A percentile compares a stretch with the other conserved stretches of the same genome.
phyloP scores from a whole-genome alignment of 2,329 filamentous ascomycete genomes.

The Chaetomiaceae sp. region DNA sequence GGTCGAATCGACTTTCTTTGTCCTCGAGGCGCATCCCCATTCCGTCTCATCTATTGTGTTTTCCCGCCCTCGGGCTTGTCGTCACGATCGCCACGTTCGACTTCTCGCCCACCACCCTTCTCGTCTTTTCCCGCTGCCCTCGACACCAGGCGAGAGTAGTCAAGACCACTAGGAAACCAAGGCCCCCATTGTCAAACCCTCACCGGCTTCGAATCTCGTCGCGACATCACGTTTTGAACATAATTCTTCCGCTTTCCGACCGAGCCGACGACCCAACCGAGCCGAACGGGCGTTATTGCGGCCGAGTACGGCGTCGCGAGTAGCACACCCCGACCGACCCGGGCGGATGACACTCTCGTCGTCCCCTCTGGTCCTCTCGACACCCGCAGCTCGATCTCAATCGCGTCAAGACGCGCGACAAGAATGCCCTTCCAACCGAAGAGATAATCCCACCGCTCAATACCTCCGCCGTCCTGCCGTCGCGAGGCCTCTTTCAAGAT shows the following conservation, averaged over 20 bases:
- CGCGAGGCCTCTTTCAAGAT: constrained; percentile 47
- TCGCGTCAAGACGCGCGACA: constrained; percentile 44
- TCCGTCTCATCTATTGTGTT: constrained; percentile 24
- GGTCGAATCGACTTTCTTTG: constrained; percentile 28
- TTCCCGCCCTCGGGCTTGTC: constrained; percentile 15
- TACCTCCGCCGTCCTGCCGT: constrained; percentile 34
- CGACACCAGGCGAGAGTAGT: constrained; percentile 1
- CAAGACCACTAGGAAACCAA: not conserved
- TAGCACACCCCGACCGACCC: constrained; percentile 11
- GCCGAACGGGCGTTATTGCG: constrained; percentile 3
- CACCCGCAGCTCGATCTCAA: constrained; percentile 15
- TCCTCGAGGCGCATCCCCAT: constrained; percentile 31
- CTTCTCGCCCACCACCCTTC: not conserved
- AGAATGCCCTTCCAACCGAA: constrained; percentile 56
- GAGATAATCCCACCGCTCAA: constrained; percentile 46
- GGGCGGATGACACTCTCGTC: constrained; percentile 25
- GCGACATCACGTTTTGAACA: constrained; percentile 14
- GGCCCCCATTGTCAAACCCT: not conserved
- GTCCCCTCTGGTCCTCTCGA: constrained; percentile 15
- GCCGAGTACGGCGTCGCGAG: constrained; percentile 10
- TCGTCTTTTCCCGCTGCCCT: not conserved
- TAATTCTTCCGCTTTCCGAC: constrained; percentile 12
- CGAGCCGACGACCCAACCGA: constrained; percentile 5
- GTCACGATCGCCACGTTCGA: constrained; percentile 20
- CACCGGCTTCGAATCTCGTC: constrained; percentile 1